Evolutionary conservation across 2,329 filamentous ascomycete species (phyloP), one percentile per base, ranked within the genome.

Genomic region (Neopestalotiopsis rosae): DNA sequence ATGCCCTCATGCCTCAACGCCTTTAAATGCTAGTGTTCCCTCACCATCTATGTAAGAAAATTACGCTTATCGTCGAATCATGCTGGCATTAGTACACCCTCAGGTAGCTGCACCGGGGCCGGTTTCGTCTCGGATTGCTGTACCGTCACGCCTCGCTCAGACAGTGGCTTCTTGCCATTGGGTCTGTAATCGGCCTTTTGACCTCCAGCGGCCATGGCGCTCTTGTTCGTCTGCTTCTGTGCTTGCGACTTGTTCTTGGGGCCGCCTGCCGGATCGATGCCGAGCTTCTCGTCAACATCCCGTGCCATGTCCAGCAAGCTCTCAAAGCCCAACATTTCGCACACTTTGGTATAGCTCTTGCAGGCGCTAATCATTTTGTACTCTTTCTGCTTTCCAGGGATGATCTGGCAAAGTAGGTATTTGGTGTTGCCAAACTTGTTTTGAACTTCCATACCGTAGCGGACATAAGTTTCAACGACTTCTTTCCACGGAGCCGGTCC

Each of bases 371-470:
- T 85, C 3, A 84, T 80, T 69, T 86, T 85, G 77, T 92, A 92
- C 1, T 84, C 84, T 52, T 87, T 84, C 62, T 89, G 85, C 79
- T 94, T 97, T 17, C 95, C 94, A 0, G 94, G 94, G 30, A 98
- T 89, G 80, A 98, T 88, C 79, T 97, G 94, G 57, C 89, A 89
- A 34, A 99, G 88, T 40, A 96, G 85, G 78, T 92, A 99, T 79
- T 99, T 99, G 5, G 95, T 97, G 82, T 99, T 99, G 59, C 92
- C 92, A 79, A 91, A 96, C 71, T 91, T 90, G 79, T 99, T 98
- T 77, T 95, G 91, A 13, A 94, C 89, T 68, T 92, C 89, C 74
- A 99, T 85, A 38, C 90, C 87, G 40, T 87, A 87, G 71, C 88
- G 87, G 72, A 98, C 78, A 78, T 97, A 98, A 71, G 91, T 87